phyloP scores from a whole-genome alignment of 352 stramenopile species.

The Ophiocytium majus region DNA sequence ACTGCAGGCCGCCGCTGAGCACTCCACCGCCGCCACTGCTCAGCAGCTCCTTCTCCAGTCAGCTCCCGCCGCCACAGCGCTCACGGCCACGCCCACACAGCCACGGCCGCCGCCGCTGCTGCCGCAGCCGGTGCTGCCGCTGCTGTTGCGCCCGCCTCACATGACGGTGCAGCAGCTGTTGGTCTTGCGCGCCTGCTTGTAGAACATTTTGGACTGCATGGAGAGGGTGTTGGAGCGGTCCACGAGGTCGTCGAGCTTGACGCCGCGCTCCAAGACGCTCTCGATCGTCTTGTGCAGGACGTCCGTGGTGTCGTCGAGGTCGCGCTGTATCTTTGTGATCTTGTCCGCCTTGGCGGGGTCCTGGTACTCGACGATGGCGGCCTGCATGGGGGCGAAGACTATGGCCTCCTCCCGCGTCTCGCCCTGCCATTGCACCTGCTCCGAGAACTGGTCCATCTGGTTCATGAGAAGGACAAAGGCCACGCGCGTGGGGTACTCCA shows the following conservation, averaged over 20 bases:
- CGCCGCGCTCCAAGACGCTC: conserved; percentile 93
- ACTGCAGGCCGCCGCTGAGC: no score
- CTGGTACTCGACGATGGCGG: conserved; percentile 93
- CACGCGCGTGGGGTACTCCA: conserved; percentile 96
- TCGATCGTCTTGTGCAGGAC: conserved; percentile 99
- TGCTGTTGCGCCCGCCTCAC: conserved; percentile 32
- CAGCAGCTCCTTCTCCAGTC: no score
- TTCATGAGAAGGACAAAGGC: conserved; percentile 94
- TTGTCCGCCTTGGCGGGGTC: conserved; percentile 95
- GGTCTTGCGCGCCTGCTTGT: conserved; percentile 98
- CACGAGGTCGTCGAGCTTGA: conserved; percentile 98
- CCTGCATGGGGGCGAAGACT: conserved; percentile 79
- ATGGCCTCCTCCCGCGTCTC: conserved; percentile 67
- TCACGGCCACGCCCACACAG: no score
- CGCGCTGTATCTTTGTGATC: conserved; percentile 99
- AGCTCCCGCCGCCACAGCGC: no score
- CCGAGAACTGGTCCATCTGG: conserved; percentile 88
- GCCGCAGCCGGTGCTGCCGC: no score
- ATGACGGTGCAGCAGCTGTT: conserved; percentile 88
- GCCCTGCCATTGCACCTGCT: conserved; percentile 45
- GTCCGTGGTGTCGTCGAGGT: conserved; percentile 97
- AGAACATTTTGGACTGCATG: conserved; percentile 99
- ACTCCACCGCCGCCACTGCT: no score
- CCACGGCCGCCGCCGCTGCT: neutral
- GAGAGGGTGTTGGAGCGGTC: conserved; percentile 96